Percentiles rank a stretch among this genome's conserved stretches.
phyloP scores from a whole-genome alignment of 306 rosid genomes.

The Quercus suber region DNA sequence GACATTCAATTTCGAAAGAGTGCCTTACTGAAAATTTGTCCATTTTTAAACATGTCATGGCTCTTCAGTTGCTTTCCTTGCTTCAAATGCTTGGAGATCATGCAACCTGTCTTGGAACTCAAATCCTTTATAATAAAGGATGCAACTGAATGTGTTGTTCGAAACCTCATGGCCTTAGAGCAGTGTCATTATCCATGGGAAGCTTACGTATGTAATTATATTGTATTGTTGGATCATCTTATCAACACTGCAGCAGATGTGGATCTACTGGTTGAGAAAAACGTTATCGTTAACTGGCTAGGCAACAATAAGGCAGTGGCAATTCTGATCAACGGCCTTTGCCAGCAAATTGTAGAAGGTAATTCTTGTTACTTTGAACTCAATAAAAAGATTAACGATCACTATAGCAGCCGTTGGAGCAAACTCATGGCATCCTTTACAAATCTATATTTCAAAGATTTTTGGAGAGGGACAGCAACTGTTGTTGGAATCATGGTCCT shows the following conservation, averaged over 20 bases:
- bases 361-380: too few relatives aligned
- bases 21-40: not conserved
- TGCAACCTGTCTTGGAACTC: not conserved
- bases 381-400: too few relatives aligned
- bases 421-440: too few relatives aligned
- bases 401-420: too few relatives aligned
- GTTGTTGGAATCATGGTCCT: too few relatives aligned
- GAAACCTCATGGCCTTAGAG: conserved; percentile 37
- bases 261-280: conserved; percentile 19
- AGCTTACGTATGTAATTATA: conserved; percentile 23
- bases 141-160: conserved; percentile 5
- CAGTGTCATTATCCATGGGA: conserved; percentile 17
- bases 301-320: conserved; percentile 23
- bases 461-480: too few relatives aligned
- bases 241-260: conserved; percentile 24
- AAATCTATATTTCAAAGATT: too few relatives aligned
- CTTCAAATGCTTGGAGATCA: not conserved
- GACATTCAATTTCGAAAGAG: not conserved
- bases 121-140: not conserved
- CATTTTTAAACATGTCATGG: conserved; percentile 1
- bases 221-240: conserved; percentile 16
- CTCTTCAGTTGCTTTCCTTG: not conserved
- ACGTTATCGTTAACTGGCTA: conserved; percentile 2
- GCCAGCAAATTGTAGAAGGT: too few relatives aligned
- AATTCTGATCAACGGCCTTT: conserved; percentile 10